These are phyloP conservation scores for Piper longum DNA, from an alignment of 164 flowering plant species.

Conservation along the genomic window DNA sequence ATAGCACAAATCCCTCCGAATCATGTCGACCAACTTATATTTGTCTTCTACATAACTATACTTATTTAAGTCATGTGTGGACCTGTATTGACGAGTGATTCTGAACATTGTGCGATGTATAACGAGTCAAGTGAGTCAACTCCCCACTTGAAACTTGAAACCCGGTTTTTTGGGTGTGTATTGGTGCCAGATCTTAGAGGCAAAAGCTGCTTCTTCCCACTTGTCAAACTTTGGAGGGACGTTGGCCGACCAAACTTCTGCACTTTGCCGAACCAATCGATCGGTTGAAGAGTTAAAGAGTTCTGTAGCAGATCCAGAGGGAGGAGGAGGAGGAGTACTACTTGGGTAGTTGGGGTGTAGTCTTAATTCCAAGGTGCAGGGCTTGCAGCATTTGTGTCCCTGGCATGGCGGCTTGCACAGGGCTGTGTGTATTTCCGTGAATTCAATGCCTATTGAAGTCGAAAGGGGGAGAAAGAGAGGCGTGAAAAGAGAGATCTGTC, in stretches of 20 bases:
- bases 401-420: conserved; percentile 73
- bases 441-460: conserved; percentile 23
- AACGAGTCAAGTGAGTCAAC: no score
- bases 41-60: no score
- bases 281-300: neutral
- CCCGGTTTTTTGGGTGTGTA: conserved; percentile 14
- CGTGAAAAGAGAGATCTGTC: neutral
- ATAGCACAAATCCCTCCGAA: no score
- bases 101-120: no score
- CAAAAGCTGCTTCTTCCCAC: conserved; percentile 39
- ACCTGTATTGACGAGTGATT: no score
- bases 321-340: neutral
- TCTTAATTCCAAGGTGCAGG: conserved; percentile 30
- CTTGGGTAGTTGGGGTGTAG: neutral
- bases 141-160: no score
- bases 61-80: no score
- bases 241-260: neutral
- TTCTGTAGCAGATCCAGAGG: neutral
- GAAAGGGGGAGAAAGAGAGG: neutral
- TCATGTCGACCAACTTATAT: no score
- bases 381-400: conserved; percentile 12
- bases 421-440: conserved; percentile 36
- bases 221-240: conserved; percentile 17
- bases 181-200: conserved; percentile 56
- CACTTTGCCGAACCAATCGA: neutral